Base-by-base conservation (phyloP, 495 filamentous ascomycete genomes). In the Podospora pseudocomata region DNA sequence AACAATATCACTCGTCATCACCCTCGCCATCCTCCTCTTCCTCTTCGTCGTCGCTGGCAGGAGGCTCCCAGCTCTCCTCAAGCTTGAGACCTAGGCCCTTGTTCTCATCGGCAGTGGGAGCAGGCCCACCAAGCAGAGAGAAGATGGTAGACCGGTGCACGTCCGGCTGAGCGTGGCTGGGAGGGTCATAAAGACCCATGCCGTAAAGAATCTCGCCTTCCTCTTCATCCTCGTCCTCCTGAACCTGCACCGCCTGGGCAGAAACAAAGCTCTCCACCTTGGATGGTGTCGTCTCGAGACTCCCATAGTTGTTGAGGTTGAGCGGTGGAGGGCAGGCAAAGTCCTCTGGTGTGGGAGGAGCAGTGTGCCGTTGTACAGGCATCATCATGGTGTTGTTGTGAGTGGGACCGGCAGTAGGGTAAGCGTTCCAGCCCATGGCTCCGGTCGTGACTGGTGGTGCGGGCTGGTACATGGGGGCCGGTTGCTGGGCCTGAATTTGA, bases 31-130 rank as follows among this genome's bases (percentile, higher is more conserved):
- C 81, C 20, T 82, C 82, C 16, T 81, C 86, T 0, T 86, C 83
- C 1, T 88, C 84, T 32, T 87, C 86, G 5, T 90, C 87, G 32
- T 88, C 84, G 5, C 79, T 76, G 18, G 78, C 81, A 6, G 91
- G 90, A 15, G 92, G 92, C 39, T 88, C 87, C 84, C 91, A 96
- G 5, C 89, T 89, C 68, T 94, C 92, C 80, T 94, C 92, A 16
- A 96, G 80, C 73, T 94, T 96, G 73, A 94, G 78, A 0, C 91
- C 92, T 72, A 94, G 77, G 0, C 91, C 91, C 73, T 91, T 91
- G 56, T 91, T 91, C 15, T 81, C 78, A 4, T 76, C 76, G 15
- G 66, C 67, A 20, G 66, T 72, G 30, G 77, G 76, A 73, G 73
- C 78, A 15, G 72, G 75, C 44, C 75, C 71, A 19, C 81, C 82